Evolutionary conservation across 2,329 filamentous ascomycete species (phyloP).

Genomic region (Emmonsiellopsis sp.): DNA sequence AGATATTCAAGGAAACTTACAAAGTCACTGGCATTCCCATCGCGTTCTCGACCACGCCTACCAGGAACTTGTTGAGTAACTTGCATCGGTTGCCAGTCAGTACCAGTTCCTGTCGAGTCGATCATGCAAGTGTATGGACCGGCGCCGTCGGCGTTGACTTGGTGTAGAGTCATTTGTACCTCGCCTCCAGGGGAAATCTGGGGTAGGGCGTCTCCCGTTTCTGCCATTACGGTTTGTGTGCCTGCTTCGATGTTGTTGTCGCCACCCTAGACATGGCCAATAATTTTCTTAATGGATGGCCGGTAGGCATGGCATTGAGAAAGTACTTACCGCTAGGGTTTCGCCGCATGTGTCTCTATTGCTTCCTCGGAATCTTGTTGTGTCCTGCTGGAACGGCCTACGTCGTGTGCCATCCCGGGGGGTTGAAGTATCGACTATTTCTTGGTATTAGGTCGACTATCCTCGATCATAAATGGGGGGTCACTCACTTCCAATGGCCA

Average conservation of each 20-base stretch:
- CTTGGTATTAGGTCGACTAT: constrained; percentile 8
- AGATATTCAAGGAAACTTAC: constrained; percentile 9
- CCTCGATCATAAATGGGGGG: constrained; percentile 20
- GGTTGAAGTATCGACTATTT: constrained; percentile 42
- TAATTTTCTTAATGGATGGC: neutral
- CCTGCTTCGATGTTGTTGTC: constrained; percentile 50
- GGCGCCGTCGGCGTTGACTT: constrained; percentile 59
- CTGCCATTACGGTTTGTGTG: constrained; percentile 49
- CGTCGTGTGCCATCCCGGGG: constrained; percentile 54
- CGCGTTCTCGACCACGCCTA: constrained; percentile 15
- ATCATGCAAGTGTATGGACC: constrained; percentile 59
- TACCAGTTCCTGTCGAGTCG: constrained; percentile 50
- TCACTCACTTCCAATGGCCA: constrained; percentile 35
- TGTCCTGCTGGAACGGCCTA: constrained; percentile 55
- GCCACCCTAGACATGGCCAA: constrained; percentile 29
- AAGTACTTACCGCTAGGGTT: constrained; percentile 37
- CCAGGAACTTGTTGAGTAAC: constrained; percentile 49
- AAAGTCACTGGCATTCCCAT: constrained; percentile 8
- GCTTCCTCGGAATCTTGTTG: constrained; percentile 51
- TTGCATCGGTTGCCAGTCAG: constrained; percentile 44
- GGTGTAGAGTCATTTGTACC: constrained; percentile 55
- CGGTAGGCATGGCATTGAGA: neutral
- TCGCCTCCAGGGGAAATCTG: constrained; percentile 51
- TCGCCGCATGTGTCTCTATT: constrained; percentile 48
- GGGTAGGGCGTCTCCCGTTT: constrained; percentile 49